These are phyloP conservation scores for Erysimum pusillum DNA, from an alignment of 441 rosid species.

Conservation along the genomic window DNA sequence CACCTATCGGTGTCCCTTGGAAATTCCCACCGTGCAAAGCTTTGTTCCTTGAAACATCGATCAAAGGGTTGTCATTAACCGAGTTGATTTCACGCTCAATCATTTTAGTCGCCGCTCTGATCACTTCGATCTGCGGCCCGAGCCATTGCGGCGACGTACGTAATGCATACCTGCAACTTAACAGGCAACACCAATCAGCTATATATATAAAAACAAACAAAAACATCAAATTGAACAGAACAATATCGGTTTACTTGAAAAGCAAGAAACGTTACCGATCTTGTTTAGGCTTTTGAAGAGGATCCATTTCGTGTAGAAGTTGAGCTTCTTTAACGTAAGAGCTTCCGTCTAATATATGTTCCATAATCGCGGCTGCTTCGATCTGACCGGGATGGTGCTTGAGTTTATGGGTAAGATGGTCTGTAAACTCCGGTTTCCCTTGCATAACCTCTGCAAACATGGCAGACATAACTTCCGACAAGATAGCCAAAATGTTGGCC, in stretches of 20 bases:
- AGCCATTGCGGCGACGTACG: constrained; percentile 69
- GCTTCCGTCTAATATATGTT: constrained; percentile 65
- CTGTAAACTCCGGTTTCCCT: constrained; percentile 64
- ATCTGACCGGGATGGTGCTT: constrained; percentile 71
- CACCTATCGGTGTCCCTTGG: constrained; percentile 71
- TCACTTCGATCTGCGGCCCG: constrained; percentile 66
- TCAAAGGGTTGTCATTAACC: constrained; percentile 76
- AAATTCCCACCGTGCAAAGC: constrained; percentile 83
- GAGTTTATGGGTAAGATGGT: constrained; percentile 63
- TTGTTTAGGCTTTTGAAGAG: constrained; percentile 61
- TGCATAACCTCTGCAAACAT: constrained; percentile 66
- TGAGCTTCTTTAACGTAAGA: constrained; percentile 54
- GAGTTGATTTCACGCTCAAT: constrained; percentile 70
- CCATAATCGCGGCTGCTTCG: constrained; percentile 71
- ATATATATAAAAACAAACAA: not conserved
- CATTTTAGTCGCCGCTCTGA: constrained; percentile 56
- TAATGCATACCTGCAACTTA: constrained; percentile 53
- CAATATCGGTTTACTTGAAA: constrained; percentile 8
- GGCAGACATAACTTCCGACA: constrained; percentile 58
- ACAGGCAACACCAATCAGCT: not conserved
- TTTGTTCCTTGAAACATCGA: constrained; percentile 74
- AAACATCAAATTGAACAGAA: not conserved
- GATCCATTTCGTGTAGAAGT: constrained; percentile 54
- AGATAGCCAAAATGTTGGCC: constrained; percentile 51
- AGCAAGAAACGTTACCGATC: constrained; percentile 47